Conservation (phyloP, 257 asterid genomes). For the Nicotiana tomentosiformis region DNA sequence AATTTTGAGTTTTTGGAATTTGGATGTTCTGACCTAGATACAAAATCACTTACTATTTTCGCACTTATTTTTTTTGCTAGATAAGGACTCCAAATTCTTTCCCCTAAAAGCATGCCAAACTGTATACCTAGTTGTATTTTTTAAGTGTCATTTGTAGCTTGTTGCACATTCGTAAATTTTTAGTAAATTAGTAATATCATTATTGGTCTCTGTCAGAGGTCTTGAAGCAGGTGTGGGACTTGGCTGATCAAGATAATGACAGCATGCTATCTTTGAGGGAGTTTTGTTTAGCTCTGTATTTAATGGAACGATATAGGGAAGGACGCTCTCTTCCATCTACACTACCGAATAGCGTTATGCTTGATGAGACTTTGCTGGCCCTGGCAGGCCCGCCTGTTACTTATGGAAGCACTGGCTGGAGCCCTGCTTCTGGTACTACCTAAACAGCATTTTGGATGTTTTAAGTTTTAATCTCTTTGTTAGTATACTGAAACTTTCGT, state of each 20-base stretch:
- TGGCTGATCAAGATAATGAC: slow-evolving; percentile 92
- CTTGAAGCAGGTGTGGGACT: slow-evolving; percentile 96
- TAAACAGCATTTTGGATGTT: slow-evolving; percentile 8
- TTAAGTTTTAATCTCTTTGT: slow-evolving; percentile 7
- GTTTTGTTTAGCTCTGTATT: slow-evolving; percentile 80
- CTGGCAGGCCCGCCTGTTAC: slow-evolving; percentile 79
- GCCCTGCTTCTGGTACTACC: slow-evolving; percentile 49
- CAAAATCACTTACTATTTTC: neutral
- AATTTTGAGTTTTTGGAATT: neutral
- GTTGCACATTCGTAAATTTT: slow-evolving; percentile 3
- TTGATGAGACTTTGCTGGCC: slow-evolving; percentile 74
- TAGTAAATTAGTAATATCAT: slow-evolving; percentile 13
- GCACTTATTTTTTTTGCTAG: neutral
- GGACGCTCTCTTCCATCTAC: slow-evolving; percentile 64
- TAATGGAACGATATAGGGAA: slow-evolving; percentile 94
- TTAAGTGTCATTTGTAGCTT: neutral
- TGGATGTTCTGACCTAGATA: neutral
- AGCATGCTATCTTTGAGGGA: slow-evolving; percentile 97
- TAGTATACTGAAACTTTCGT: slow-evolving; percentile 1
- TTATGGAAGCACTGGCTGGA: slow-evolving; percentile 66
- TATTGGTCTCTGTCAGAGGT: slow-evolving; percentile 60
- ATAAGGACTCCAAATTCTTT: neutral
- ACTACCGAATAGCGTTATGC: slow-evolving; percentile 77
- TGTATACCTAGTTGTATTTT: neutral
- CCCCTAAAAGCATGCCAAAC: neutral